phyloP scores from a whole-genome alignment of 495 filamentous ascomycete genomes.

The Penicillium chermesinum region DNA sequence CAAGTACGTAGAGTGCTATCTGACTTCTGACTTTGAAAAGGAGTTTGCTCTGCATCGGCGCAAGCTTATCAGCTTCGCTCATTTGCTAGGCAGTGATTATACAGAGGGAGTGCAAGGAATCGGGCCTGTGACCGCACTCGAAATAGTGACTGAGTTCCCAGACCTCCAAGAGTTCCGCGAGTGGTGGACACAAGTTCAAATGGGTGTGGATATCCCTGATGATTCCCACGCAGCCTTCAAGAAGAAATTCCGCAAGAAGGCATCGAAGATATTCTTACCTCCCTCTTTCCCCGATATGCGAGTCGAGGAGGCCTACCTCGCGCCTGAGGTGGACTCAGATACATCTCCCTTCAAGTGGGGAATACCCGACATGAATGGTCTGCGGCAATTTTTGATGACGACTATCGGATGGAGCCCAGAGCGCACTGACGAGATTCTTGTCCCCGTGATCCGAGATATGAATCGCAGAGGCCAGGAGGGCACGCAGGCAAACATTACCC shows the following conservation, averaged over 20 bases:
- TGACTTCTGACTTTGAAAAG: conserved; percentile 78
- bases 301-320: conserved; percentile 75
- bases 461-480: conserved; percentile 80
- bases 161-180: conserved; percentile 64
- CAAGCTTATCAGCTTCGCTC: conserved; percentile 81
- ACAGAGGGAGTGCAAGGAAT: conserved; percentile 86
- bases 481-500: conserved; percentile 94
- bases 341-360: conserved; percentile 88
- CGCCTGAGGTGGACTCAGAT: conserved; percentile 77
- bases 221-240: conserved; percentile 56
- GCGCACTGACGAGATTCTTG: conserved; percentile 86
- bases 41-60: conserved; percentile 78
- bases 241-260: conserved; percentile 77
- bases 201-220: conserved; percentile 32
- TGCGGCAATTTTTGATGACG: conserved; percentile 83
- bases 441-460: conserved; percentile 93
- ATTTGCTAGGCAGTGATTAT: conserved; percentile 89
- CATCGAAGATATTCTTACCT: conserved; percentile 79
- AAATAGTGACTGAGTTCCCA: conserved; percentile 87
- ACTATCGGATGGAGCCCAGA: conserved; percentile 91
- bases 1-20: conserved; percentile 96
- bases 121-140: conserved; percentile 87
- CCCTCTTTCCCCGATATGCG: conserved; percentile 67
- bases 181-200: conserved; percentile 83
- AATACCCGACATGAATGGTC: conserved; percentile 80